Conservation (phyloP, 139 green algal genomes). For the Chlorella sp. region DNA sequence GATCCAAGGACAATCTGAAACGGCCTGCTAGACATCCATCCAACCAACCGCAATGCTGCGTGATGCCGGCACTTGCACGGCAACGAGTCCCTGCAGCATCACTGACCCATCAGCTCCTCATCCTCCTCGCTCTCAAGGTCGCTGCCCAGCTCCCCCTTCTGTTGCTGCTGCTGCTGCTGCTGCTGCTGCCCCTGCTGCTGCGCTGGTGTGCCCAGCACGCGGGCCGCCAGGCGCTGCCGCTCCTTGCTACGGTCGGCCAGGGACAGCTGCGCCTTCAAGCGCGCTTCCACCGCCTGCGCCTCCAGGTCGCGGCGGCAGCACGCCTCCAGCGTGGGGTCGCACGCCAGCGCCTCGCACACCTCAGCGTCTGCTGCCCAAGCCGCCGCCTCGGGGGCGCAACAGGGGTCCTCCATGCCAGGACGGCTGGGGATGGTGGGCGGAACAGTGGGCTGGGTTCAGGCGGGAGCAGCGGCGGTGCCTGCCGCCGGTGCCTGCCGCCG, state of each 20-base stretch:
- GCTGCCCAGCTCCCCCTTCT: background rate
- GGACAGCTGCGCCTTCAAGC: conserved; percentile 35
- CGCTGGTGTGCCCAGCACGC: conserved; percentile 12
- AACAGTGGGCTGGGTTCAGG: too few species aligned
- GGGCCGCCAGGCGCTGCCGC: background rate
- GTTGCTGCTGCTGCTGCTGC: background rate
- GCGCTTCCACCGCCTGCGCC: conserved; percentile 1
- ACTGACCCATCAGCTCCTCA: background rate
- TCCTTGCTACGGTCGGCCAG: conserved; percentile 39
- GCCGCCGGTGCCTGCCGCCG: background rate
- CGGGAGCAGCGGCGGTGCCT: background rate
- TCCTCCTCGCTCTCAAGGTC: background rate
- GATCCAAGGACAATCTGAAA: too few species aligned
- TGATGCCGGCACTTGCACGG: too few species aligned
- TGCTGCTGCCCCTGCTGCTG: background rate
- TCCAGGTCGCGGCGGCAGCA: conserved; percentile 45
- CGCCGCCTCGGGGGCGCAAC: background rate
- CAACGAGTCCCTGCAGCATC: too few species aligned
- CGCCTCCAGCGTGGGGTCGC: conserved; percentile 40
- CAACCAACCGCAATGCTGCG: too few species aligned
- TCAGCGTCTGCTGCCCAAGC: conserved; percentile 45
- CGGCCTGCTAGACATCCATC: too few species aligned
- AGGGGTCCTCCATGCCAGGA: background rate
- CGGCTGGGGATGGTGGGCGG: too few species aligned
- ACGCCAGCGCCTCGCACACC: conserved; percentile 48